Evolutionary conservation across 1,139 yeast genomes (phyloP).

Genomic region (Blastobotrys malaysiensis): DNA sequence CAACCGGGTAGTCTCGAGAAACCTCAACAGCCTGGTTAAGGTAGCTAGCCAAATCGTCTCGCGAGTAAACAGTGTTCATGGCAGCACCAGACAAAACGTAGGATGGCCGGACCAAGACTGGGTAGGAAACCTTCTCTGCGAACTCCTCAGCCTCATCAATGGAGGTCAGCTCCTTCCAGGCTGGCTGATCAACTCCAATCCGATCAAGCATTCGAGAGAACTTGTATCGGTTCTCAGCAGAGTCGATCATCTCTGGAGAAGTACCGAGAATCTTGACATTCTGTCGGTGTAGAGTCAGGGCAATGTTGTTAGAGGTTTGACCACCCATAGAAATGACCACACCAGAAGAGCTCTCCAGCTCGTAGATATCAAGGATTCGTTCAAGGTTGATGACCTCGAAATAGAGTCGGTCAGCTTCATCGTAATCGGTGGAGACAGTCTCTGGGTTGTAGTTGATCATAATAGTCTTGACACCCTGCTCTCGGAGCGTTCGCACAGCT

Average conservation of each 20-base stretch:
- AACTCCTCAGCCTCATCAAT: constrained; percentile 89
- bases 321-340: constrained; percentile 99
- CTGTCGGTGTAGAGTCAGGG: constrained; percentile 87
- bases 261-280: constrained; percentile 95
- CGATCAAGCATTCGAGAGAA: constrained; percentile 96
- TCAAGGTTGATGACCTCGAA: constrained; percentile 94
- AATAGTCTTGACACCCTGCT: constrained; percentile 81
- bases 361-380: constrained; percentile 93
- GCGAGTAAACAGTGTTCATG: constrained; percentile 92
- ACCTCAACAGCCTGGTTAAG: constrained; percentile 94
- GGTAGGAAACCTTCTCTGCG: constrained; percentile 88
- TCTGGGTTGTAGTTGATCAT: constrained; percentile 99
- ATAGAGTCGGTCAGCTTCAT: constrained; percentile 95
- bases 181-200: constrained; percentile 98
- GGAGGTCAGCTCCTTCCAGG: constrained; percentile 97
- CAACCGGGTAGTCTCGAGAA: constrained; percentile 97
- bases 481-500: constrained; percentile 91
- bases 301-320: constrained; percentile 96
- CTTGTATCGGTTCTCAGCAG: constrained; percentile 97
- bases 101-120: constrained; percentile 96
- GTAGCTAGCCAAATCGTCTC: constrained; percentile 82
- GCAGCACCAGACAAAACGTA: constrained; percentile 98
- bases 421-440: constrained; percentile 96
- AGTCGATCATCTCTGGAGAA: constrained; percentile 96
- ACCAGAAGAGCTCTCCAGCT: constrained; percentile 85